A percentile compares a stretch with the other conserved stretches of the same genome.
phyloP scores from a whole-genome alignment of 2,329 filamentous ascomycete species.

The Penicillium sp. region DNA sequence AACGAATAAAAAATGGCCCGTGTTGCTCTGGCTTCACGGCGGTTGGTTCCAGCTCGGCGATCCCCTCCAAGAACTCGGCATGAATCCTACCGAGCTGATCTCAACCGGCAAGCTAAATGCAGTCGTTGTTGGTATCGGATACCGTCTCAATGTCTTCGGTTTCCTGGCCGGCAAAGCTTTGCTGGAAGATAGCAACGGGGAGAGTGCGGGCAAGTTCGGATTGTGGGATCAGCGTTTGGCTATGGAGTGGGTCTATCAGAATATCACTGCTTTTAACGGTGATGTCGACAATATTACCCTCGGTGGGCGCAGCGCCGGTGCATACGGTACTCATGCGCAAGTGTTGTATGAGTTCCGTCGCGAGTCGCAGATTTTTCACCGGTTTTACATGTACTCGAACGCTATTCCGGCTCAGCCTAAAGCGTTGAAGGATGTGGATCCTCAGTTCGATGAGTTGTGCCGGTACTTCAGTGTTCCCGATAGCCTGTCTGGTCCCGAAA shows the following conservation, averaged over 20 bases:
- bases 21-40: constrained; percentile 32
- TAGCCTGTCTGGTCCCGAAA: constrained; percentile 24
- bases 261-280: constrained; percentile 37
- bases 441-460: neutral
- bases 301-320: neutral
- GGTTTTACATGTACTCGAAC: neutral
- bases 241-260: constrained; percentile 32
- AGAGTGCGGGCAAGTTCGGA: neutral
- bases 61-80: neutral
- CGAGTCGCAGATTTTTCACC: neutral
- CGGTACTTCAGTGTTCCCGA: constrained; percentile 32
- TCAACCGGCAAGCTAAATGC: neutral
- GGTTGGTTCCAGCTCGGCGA: neutral
- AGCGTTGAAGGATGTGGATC: neutral
- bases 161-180: neutral
- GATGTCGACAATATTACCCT: constrained; percentile 28
- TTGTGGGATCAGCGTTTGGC: constrained; percentile 22
- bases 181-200: neutral
- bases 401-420: neutral
- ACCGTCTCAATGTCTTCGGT: neutral
- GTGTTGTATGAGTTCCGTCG: neutral
- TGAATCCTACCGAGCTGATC: neutral
- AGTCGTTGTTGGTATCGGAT: neutral
- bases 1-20: constrained; percentile 27
- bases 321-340: neutral